These are phyloP conservation scores for Incumbomyces lentus DNA, from an alignment of 2,329 filamentous ascomycete genomes.

Conservation along the genomic window DNA sequence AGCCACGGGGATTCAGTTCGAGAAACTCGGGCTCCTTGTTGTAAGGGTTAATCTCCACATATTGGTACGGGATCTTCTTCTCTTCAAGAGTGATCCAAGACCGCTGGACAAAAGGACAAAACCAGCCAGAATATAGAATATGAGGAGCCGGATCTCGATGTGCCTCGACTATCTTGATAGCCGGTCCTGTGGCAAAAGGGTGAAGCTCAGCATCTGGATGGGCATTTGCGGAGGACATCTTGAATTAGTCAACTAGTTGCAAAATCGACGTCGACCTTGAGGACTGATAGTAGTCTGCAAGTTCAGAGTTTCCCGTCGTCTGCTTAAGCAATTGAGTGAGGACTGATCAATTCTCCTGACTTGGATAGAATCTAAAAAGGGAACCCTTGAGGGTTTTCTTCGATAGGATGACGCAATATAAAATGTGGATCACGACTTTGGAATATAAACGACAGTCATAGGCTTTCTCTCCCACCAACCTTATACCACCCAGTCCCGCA, in stretches of 20 bases:
- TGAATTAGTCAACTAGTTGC: not conserved
- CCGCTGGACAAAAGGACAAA: constrained; percentile 57
- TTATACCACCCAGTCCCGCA: constrained; percentile 18
- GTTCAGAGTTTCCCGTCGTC: too few relatives aligned
- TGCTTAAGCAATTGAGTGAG: too few relatives aligned
- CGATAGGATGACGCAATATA: too few relatives aligned
- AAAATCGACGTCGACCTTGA: not conserved
- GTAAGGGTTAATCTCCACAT: constrained; percentile 70
- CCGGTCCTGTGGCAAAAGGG: constrained; percentile 1
- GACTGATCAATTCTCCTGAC: too few relatives aligned
- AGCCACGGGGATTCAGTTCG: constrained; percentile 61
- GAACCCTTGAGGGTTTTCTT: too few relatives aligned
- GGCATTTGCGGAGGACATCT: constrained; percentile 3
- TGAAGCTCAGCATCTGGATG: constrained; percentile 6
- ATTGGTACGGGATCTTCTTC: constrained; percentile 57
- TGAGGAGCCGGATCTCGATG: constrained; percentile 10
- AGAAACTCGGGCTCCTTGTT: constrained; percentile 54
- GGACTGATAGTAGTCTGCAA: too few relatives aligned
- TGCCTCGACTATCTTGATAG: not conserved
- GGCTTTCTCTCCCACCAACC: too few relatives aligned
- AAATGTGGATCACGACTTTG: too few relatives aligned
- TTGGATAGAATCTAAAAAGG: too few relatives aligned
- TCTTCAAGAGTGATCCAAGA: constrained; percentile 66
- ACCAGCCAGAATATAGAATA: constrained; percentile 66
- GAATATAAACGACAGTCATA: too few relatives aligned